Evolutionary conservation across 208 protist genomes (phyloP), one percentile per base, ranked within the genome.

Genomic region (Leishmania turanica): DNA sequence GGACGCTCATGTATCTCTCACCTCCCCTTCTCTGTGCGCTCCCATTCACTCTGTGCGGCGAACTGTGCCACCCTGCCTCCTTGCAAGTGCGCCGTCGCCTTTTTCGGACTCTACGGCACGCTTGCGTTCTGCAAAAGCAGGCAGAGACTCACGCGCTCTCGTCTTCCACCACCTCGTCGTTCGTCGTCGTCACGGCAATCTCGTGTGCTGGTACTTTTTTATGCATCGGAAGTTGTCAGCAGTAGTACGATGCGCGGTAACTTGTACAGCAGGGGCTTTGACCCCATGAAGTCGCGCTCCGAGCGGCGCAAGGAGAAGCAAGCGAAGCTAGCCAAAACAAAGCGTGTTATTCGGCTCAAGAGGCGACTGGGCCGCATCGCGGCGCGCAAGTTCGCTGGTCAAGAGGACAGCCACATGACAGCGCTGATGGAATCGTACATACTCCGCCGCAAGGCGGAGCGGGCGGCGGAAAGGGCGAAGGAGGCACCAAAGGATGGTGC

Each of bases 371-470:
- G 75, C 7, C 86, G 90, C 53, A 87, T 96, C n/a, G 70, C 83
- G 17, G 86, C 83, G 17, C 80, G 80, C 24, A 90, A 94, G 73
- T 95, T 88, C 62, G 85, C 88, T 34, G 69, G 86, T 13, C 90
- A 97, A 80, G 81, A 92, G 71, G 91, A 95, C 66, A 83, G 75
- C 13, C 95, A 97, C 88, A 93, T 89, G 86, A 94, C 92, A 42
- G 90, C 93, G 19, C 79, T 97, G 34, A 97, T 97, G 95, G 88
- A 96, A 82, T 95, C 92, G 17, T 97, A 95, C 81, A 92, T 95
- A 13, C 34, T 89, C 2, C 91, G 93, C 49, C 89, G 95, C 56
- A 95, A 95, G 79, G 90, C 85, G 27, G 93, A 97, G 84, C 90
- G 94, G 2, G 87, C 88, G 1, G 89, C 86, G 27, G 90, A 93